phyloP scores from a whole-genome alignment of 2,329 filamentous ascomycete species.

The Hymenotorrendiella dingleyae region DNA sequence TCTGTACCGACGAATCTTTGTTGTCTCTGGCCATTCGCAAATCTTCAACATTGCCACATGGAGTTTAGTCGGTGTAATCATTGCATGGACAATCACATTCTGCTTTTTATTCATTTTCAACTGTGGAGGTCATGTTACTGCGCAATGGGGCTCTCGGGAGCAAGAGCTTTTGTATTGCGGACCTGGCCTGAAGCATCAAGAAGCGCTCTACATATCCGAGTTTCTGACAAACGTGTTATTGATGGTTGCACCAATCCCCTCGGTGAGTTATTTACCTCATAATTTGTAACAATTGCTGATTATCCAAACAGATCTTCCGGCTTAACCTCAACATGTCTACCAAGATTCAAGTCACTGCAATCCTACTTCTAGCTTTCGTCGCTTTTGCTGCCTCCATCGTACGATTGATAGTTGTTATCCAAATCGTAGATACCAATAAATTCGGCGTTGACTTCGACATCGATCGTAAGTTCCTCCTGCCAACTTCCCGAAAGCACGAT shows the following conservation, averaged over 20 bases:
- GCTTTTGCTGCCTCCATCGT: conserved; percentile 3
- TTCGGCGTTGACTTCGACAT: no score
- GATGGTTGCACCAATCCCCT: conserved; percentile 2
- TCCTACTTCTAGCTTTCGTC: conserved; percentile 4
- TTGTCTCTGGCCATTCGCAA: background rate
- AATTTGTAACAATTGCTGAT: background rate
- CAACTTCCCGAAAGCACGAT: no score
- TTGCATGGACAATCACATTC: conserved; percentile 5
- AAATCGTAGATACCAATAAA: background rate
- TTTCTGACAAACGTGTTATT: conserved; percentile 3
- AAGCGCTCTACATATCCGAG: conserved; percentile 4
- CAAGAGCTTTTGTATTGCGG: background rate
- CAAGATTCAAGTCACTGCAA: conserved; percentile 4
- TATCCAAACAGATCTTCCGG: conserved; percentile 1
- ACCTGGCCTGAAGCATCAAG: background rate
- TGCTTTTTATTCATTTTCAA: conserved; percentile 4
- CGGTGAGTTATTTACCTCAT: background rate
- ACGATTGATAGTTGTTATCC: background rate
- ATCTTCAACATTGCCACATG: conserved; percentile 5
- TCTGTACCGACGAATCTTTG: conserved; percentile 4
- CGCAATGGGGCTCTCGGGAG: background rate
- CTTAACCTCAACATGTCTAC: background rate
- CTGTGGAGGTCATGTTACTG: conserved; percentile 4
- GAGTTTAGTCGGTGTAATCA: conserved; percentile 1
- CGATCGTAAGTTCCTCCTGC: no score